phyloP scores from a whole-genome alignment of 2,329 filamentous ascomycete genomes.

The Cadophora sp. region DNA sequence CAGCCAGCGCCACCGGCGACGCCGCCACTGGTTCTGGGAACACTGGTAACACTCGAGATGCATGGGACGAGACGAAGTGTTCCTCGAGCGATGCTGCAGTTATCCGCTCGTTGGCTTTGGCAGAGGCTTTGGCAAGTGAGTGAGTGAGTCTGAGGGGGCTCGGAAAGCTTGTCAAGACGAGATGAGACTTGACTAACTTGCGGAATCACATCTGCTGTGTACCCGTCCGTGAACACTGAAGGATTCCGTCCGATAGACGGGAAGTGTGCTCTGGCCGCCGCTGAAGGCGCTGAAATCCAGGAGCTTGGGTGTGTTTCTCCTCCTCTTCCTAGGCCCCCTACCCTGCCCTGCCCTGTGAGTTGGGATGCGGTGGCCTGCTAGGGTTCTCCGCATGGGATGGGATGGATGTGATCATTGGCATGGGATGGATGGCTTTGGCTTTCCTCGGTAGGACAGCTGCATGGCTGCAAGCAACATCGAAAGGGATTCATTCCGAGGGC shows the following conservation, averaged over 20 bases:
- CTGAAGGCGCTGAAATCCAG: conserved; percentile 23
- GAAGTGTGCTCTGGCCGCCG: conserved; percentile 9
- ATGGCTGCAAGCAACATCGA: conserved; percentile 17
- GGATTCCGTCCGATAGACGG: conserved; percentile 18
- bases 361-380: conserved; percentile 6
- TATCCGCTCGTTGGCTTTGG: conserved; percentile 3
- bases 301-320: conserved; percentile 14
- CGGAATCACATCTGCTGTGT: conserved; percentile 1
- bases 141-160: conserved; percentile 10
- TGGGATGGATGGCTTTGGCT: not conserved
- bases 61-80: conserved; percentile 10
- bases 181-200: not conserved
- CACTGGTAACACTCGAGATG: conserved; percentile 10
- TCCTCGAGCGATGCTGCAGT: conserved; percentile 13
- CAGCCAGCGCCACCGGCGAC: conserved; percentile 4
- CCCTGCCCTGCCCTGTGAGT: conserved; percentile 13
- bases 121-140: not conserved
- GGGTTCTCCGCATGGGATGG: conserved; percentile 26
- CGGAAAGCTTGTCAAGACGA: conserved; percentile 15
- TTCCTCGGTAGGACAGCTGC: conserved; percentile 5
- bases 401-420: not conserved
- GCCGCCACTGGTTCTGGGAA: conserved; percentile 23
- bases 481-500: conserved; percentile 18
- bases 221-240: conserved; percentile 12
- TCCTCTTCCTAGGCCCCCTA: conserved; percentile 20